Base-by-base conservation (phyloP, 352 stramenopile genomes). In the Globisporangium okanoganense region DNA sequence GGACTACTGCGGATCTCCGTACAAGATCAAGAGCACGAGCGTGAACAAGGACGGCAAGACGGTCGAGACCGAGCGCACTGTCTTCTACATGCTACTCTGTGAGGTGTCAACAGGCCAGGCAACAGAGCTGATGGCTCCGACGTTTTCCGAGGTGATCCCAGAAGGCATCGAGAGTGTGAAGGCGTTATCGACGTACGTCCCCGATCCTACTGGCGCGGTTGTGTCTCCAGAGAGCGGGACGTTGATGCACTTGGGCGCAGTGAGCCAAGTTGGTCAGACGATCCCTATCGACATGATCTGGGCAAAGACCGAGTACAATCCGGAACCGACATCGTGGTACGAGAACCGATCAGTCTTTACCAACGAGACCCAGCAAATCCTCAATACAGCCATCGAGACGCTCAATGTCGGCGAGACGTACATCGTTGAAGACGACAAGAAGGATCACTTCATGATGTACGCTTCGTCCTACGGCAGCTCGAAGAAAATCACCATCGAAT, bases 21-120 rank as follows among this genome's bases (percentile, higher is more conserved):
- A 91, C 61, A 65, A 52, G 24, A 71, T 91, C 14, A 72, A 67
- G 6, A 66, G 67, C 25, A 63, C 55, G 48, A 61, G 52, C n/a
- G 58, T 65, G 2, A 60, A 67, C 41, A 66, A 67, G 3, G 68
- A 76, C 3, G 69, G 73, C 20, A 73, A 81, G n/a, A 71, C 65
- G 5, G 64, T 72, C 4, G 65, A 64, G 48, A 85, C 78, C 35
- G 76, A 59, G 22, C 75, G 78, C 24, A 65, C 79, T 5, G 78
- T 90, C 0, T 72, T 81, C 61, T 93, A 90, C 61, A 78, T 93
- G 65, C 68, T 94, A 16, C 57, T 88, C 14, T 94, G 84, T 43
- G 78, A 94, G 51, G 84, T 94, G 6, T 63, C 80, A n/a, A 38
- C 85, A 5, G 84, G 84, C 9, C 62, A 73, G 1, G 58, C 78